phyloP scores from a whole-genome alignment of 495 filamentous ascomycete genomes.

The Trichoderma asperelloides region DNA sequence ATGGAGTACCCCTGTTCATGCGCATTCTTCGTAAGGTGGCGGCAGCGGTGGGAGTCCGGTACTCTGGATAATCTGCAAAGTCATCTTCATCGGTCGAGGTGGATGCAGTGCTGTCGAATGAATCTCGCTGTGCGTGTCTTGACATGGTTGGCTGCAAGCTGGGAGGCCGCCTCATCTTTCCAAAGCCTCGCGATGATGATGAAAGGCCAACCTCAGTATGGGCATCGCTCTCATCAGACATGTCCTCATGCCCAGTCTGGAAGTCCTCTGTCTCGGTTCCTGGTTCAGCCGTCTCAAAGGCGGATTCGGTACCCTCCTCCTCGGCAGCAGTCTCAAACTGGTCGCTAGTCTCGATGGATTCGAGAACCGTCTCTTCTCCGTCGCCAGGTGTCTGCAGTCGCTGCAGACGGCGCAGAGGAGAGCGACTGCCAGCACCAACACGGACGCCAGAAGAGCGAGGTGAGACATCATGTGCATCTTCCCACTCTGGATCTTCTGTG shows the following conservation, averaged over 20 bases:
- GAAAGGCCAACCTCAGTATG: slow-evolving; percentile 74
- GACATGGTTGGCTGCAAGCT: slow-evolving; percentile 12
- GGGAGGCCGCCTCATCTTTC: slow-evolving; percentile 28
- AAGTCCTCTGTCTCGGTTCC: slow-evolving; percentile 88
- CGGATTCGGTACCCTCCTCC: slow-evolving; percentile 73
- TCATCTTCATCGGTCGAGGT: slow-evolving; percentile 76
- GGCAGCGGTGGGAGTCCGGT: slow-evolving; percentile 54
- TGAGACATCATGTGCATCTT: slow-evolving; percentile 49
- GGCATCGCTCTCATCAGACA: slow-evolving; percentile 70
- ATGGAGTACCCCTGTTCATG: slow-evolving; percentile 49
- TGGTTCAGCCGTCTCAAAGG: slow-evolving; percentile 78
- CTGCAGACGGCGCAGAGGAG: slow-evolving; percentile 19
- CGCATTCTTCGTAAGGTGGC: slow-evolving; percentile 55
- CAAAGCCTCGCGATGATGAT: slow-evolving; percentile 29
- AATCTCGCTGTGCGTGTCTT: slow-evolving; percentile 37
- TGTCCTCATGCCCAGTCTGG: slow-evolving; percentile 80
- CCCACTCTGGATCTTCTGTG: slow-evolving; percentile 77
- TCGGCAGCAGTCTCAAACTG: slow-evolving; percentile 65
- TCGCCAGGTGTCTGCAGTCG: neutral
- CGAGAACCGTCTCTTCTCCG: neutral
- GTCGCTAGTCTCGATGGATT: slow-evolving; percentile 32
- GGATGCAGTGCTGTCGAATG: slow-evolving; percentile 82
- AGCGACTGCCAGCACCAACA: neutral
- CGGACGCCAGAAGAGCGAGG: slow-evolving; percentile 11
- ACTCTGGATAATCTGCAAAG: slow-evolving; percentile 27